Conservation (phyloP, 805 yeast species). For the Pichia californica region DNA sequence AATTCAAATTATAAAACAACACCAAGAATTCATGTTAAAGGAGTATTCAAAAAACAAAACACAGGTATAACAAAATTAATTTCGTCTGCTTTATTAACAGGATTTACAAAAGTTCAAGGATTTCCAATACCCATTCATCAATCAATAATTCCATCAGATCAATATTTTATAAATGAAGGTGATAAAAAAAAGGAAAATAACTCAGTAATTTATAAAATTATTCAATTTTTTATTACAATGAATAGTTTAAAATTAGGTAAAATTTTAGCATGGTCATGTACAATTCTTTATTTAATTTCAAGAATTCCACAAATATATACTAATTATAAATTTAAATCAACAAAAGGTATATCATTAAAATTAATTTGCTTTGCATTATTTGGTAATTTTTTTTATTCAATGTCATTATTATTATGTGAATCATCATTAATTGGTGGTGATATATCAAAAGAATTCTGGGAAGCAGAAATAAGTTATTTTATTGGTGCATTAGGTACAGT, state of each 20-base stretch:
- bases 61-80: conserved; percentile 4
- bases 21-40: conserved; percentile 3
- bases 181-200: conserved; percentile 14
- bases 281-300: conserved; percentile 41
- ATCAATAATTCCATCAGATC: too few relatives aligned
- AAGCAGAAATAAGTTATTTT: conserved; percentile 33
- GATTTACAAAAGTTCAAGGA: conserved; percentile 24
- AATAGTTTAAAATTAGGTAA: conserved; percentile 20
- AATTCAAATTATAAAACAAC: not conserved
- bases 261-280: conserved; percentile 46
- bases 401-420: conserved; percentile 41
- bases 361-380: conserved; percentile 42
- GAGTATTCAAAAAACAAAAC: conserved; percentile 1
- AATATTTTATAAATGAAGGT: not conserved
- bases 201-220: conserved; percentile 18
- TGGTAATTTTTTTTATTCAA: conserved; percentile 45
- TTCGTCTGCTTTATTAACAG: conserved; percentile 18
- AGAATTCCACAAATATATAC: conserved; percentile 47
- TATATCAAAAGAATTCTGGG: conserved; percentile 34
- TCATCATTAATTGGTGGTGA: conserved; percentile 32
- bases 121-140: too few relatives aligned
- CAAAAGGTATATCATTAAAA: conserved; percentile 45
- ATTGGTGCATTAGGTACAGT: conserved; percentile 50
- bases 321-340: conserved; percentile 40
- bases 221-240: conserved; percentile 14